A percentile compares a stretch with the other conserved stretches of the same genome.
Evolutionary conservation across 176 grass and related monocot genomes (phyloP).

Genomic region (Pontederia crassipes): DNA sequence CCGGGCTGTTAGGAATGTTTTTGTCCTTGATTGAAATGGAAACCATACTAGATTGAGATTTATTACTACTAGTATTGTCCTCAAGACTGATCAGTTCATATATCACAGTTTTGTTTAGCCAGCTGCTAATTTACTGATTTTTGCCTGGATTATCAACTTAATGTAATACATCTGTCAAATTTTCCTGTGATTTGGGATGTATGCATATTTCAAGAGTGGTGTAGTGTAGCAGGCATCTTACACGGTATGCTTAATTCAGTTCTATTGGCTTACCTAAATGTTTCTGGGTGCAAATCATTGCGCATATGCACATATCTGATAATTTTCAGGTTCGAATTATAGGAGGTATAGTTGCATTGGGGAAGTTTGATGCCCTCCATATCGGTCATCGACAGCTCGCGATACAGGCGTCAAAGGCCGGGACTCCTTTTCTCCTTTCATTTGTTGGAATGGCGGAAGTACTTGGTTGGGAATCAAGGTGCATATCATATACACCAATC

Average conservation of each 20-base stretch:
- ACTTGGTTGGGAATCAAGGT: slow-evolving; percentile 94
- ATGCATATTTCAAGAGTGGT: too few relatives aligned
- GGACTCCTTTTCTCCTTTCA: slow-evolving; percentile 84
- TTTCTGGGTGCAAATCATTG: neutral
- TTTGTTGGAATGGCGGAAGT: slow-evolving; percentile 96
- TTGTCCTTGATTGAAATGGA: too few relatives aligned
- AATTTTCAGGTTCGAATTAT: slow-evolving; percentile 20
- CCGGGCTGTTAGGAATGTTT: too few relatives aligned
- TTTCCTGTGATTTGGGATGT: too few relatives aligned
- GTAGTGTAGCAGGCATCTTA: neutral
- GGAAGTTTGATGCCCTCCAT: slow-evolving; percentile 99
- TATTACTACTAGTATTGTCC: too few relatives aligned
- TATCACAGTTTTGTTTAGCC: too few relatives aligned
- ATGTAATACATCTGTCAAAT: too few relatives aligned
- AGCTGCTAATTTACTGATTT: too few relatives aligned
- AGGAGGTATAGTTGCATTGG: slow-evolving; percentile 95
- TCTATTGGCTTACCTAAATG: neutral
- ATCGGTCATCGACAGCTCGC: slow-evolving; percentile 87
- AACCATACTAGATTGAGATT: too few relatives aligned
- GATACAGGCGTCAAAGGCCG: slow-evolving; percentile 74
- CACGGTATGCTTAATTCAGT: neutral
- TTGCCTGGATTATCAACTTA: too few relatives aligned
- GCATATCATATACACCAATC: neutral
- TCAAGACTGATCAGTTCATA: too few relatives aligned
- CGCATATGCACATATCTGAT: slow-evolving; percentile 15